These are phyloP conservation scores for Wolfiporia cocos DNA, from an alignment of 1,284 basidiomycete genomes.

Conservation along the genomic window DNA sequence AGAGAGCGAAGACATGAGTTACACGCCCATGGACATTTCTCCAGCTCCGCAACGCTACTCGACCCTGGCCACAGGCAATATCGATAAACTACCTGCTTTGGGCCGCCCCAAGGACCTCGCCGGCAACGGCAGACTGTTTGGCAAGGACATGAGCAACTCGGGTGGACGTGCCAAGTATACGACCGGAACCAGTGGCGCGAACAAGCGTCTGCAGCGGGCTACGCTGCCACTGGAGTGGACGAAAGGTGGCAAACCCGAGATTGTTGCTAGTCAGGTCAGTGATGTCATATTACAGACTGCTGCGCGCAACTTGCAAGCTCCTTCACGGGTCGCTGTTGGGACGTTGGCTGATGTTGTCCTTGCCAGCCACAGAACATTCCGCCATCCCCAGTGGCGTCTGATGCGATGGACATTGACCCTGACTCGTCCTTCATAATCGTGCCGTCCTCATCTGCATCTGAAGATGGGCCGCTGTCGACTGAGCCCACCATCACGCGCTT, in stretches of 20 bases:
- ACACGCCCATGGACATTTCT: slow-evolving; percentile 71
- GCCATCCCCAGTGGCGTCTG: slow-evolving; percentile 26
- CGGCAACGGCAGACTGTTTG: slow-evolving; percentile 58
- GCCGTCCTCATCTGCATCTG: slow-evolving; percentile 19
- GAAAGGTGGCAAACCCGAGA: slow-evolving; percentile 18
- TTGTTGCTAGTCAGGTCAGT: slow-evolving; percentile 28
- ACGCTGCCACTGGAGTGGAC: slow-evolving; percentile 64
- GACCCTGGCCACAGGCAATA: slow-evolving; percentile 8
- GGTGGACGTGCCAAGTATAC: slow-evolving; percentile 19
- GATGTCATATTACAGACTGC: slow-evolving; percentile 9
- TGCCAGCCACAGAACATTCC: slow-evolving; percentile 21
- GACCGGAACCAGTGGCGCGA: slow-evolving; percentile 33
- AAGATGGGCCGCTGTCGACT: slow-evolving; percentile 20
- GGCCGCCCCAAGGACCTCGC: slow-evolving; percentile 55
- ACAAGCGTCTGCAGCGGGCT: slow-evolving; percentile 51
- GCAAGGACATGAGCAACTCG: slow-evolving; percentile 61
- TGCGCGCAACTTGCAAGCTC: neutral
- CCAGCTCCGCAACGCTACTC: slow-evolving; percentile 44
- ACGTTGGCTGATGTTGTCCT: slow-evolving; percentile 12
- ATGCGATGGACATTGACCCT: slow-evolving; percentile 71
- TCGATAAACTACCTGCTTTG: slow-evolving; percentile 21
- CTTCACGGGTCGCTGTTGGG: neutral
- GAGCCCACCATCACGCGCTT: slow-evolving; percentile 25
- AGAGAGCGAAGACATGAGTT: slow-evolving; percentile 40
- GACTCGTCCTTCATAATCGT: slow-evolving; percentile 30